Percentiles rank a stretch among this genome's conserved stretches.
These are phyloP conservation scores for Cyclotella sp. DNA, from an alignment of 108 stramenopile species.

Conservation along the genomic window DNA sequence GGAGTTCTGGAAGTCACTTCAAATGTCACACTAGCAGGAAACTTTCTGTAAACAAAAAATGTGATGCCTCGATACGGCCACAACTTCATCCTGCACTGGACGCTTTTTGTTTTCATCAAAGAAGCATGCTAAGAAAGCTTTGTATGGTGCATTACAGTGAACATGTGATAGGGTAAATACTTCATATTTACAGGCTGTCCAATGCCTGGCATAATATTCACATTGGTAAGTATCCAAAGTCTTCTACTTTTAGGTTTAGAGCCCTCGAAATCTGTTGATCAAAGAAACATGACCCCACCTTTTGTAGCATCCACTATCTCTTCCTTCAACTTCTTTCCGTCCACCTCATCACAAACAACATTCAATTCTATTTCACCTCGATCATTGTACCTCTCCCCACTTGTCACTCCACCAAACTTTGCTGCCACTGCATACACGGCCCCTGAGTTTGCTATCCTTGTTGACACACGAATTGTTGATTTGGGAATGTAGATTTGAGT, in stretches of 20 bases:
- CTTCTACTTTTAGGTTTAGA: not conserved
- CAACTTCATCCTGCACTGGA: too few species aligned
- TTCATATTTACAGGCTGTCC: too few species aligned
- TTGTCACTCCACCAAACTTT: conserved; percentile 53
- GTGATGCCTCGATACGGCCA: too few species aligned
- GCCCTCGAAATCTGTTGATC: not conserved
- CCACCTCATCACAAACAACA: conserved; percentile 63
- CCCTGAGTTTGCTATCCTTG: conserved; percentile 38
- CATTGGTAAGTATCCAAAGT: not conserved
- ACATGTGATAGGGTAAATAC: too few species aligned
- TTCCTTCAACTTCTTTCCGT: conserved; percentile 34
- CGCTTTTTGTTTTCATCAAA: too few species aligned
- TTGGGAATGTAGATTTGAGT: conserved; percentile 61
- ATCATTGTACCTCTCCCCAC: conserved; percentile 59
- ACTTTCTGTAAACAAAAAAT: too few species aligned
- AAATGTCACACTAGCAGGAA: too few species aligned
- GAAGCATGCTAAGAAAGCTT: too few species aligned
- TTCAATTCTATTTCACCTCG: conserved; percentile 62
- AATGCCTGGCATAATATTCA: too few species aligned
- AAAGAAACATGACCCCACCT: conserved; percentile 53
- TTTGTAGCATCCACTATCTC: conserved; percentile 73
- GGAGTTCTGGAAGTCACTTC: too few species aligned
- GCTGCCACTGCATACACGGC: conserved; percentile 59
- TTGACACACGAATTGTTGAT: conserved; percentile 33
- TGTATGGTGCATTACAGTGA: too few species aligned